A percentile compares a stretch with the other conserved stretches of the same genome.
Conservation (phyloP, 1,139 yeast genomes). For the Nakaseomyces bracarensis region DNA sequence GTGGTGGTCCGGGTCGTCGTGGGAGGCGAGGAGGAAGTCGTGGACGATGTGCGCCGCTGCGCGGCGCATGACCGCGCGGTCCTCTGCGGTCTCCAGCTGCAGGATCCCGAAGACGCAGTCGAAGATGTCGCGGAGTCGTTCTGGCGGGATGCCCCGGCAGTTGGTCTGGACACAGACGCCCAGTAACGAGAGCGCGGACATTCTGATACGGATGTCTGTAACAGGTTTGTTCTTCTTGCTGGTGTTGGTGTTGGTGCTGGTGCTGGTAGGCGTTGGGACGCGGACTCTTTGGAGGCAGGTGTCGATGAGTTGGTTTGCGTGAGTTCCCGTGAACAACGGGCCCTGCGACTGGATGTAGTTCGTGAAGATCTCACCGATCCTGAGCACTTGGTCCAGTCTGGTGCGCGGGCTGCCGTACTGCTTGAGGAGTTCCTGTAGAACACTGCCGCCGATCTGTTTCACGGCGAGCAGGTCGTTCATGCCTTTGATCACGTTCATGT, state of each 20-base stretch:
- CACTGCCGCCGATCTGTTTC: not conserved
- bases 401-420: slow-evolving; percentile 12
- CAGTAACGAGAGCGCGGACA: slow-evolving; percentile 79
- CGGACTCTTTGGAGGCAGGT: slow-evolving; percentile 28
- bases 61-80: slow-evolving; percentile 47
- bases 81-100: slow-evolving; percentile 42
- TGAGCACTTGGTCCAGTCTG: slow-evolving; percentile 54
- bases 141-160: slow-evolving; percentile 43
- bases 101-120: slow-evolving; percentile 75
- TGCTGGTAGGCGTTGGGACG: slow-evolving; percentile 16
- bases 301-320: slow-evolving; percentile 33
- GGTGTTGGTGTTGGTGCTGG: too few species aligned
- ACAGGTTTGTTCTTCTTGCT: too few species aligned
- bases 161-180: slow-evolving; percentile 59
- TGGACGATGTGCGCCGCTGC: slow-evolving; percentile 64
- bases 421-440: not conserved
- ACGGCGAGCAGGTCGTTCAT: slow-evolving; percentile 50
- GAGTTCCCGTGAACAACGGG: slow-evolving; percentile 40
- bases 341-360: slow-evolving; percentile 47
- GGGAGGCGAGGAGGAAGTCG: slow-evolving; percentile 44
- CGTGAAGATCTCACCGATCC: slow-evolving; percentile 72
- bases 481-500: slow-evolving; percentile 75
- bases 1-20: slow-evolving; percentile 28
- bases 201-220: slow-evolving; percentile 60
- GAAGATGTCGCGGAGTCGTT: slow-evolving; percentile 45